Percentiles rank a stretch among this genome's conserved stretches.
These are phyloP conservation scores for Talaromyces nanjingensis DNA, from an alignment of 495 filamentous ascomycete species.

Conservation along the genomic window DNA sequence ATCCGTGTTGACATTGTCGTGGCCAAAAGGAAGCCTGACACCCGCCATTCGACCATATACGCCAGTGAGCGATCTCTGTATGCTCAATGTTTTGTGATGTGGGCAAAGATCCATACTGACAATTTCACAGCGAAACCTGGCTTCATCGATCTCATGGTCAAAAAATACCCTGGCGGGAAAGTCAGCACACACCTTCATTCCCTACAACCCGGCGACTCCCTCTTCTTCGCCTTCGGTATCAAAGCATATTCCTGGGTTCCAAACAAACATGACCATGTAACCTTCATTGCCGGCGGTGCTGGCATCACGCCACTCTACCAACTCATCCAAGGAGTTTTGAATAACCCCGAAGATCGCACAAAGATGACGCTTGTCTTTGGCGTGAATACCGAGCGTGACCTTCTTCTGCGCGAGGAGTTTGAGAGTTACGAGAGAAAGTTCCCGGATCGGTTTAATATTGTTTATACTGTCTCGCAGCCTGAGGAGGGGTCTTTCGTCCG, in stretches of 20 bases:
- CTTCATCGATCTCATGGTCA: constrained; percentile 53
- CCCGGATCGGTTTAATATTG: constrained; percentile 49
- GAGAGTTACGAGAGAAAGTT: constrained; percentile 31
- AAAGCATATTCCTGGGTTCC: constrained; percentile 46
- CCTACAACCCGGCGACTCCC: constrained; percentile 51
- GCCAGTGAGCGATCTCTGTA: constrained; percentile 47
- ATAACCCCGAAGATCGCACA: constrained; percentile 53
- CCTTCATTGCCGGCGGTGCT: constrained; percentile 55
- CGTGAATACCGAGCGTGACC: constrained; percentile 54
- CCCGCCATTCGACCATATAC: constrained; percentile 57
- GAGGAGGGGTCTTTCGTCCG: constrained; percentile 19
- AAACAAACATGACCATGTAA: constrained; percentile 47
- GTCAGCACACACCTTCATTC: constrained; percentile 55
- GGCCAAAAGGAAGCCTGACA: constrained; percentile 27
- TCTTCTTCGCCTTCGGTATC: constrained; percentile 45
- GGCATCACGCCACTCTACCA: constrained; percentile 61
- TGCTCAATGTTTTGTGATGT: too few species aligned
- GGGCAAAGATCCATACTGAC: too few species aligned
- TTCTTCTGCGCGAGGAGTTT: constrained; percentile 45
- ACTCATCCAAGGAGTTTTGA: constrained; percentile 51
- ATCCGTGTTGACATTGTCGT: constrained; percentile 47
- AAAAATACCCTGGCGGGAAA: constrained; percentile 57
- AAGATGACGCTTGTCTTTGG: constrained; percentile 59
- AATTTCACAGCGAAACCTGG: constrained; percentile 29
- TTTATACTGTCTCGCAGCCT: constrained; percentile 50